Evolutionary conservation across 2,329 filamentous ascomycete species (phyloP), one percentile per base, ranked within the genome.

Genomic region (Aureobasidium vineae): DNA sequence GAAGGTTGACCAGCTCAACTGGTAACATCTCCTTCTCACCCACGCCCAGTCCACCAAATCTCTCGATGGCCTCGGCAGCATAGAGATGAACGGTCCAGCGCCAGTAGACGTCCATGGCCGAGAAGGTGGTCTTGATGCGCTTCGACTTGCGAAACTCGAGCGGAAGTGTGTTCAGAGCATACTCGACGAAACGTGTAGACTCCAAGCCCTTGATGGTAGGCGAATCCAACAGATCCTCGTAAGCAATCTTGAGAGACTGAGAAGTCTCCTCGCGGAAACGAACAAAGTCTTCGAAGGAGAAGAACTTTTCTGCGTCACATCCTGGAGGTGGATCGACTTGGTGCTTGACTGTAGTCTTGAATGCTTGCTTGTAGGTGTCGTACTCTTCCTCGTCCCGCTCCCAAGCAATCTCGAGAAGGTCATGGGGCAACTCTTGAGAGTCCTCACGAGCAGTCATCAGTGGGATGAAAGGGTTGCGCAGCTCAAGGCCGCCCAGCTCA

Each of bases 381-480:
- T 84, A 84, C 0, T 66, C 68, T 16, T 72, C 68, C 66, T 78
- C 77, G 45, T 75, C 73, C 0, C 45, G 41, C 5, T 74, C 67
- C 59, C 83, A 82, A 1, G 71, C 69, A 1, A 73, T 33, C 67
- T 41, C 41, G 47, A 68, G 43, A 53, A 26, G 33, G 21, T 28
- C 47, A n/a, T 50, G 13, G n/a, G 63, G 63, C 5, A 67, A 80
- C 79, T 3, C 80, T 79, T 15, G 84, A 72, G 28, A 81, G 57
- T 70, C 77, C 66, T 78, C 79, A 63, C 73, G 79, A 78, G 83
- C 82, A 28, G 79, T 76, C 16, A 84, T 75, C 4, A 83, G 77
- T 1, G 74, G 70, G 26, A 85, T 78, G 67, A 84, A 83, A 0
- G 82, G 82, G 41, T 83, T 84, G 56, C 79, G 76, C 10, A 85